phyloP scores from a whole-genome alignment of 129 eudicot species.

The Daucus carota region DNA sequence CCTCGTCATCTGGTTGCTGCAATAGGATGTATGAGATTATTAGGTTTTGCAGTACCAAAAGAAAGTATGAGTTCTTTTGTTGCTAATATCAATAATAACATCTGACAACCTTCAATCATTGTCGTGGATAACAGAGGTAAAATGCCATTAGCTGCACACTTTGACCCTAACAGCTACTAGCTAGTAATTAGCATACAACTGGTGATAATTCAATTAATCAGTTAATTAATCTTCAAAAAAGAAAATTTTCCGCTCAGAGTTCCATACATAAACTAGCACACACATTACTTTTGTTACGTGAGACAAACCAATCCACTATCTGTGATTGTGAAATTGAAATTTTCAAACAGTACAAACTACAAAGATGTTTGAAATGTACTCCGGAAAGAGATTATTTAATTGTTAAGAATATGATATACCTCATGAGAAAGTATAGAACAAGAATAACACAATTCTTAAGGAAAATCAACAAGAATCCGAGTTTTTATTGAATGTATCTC shows the following conservation, averaged over 20 bases:
- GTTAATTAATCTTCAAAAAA: neutral
- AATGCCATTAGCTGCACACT: neutral
- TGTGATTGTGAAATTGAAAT: neutral
- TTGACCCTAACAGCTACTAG: neutral
- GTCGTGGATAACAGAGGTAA: neutral
- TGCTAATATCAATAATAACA: neutral
- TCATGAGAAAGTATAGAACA: neutral
- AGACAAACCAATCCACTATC: neutral
- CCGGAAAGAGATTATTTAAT: neutral
- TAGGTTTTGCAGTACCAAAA: neutral
- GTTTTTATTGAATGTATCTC: neutral
- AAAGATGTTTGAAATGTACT: neutral
- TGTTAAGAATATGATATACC: neutral
- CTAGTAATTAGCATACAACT: neutral
- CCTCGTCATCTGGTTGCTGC: constrained; percentile 81
- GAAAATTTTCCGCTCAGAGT: neutral
- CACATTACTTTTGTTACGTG: neutral
- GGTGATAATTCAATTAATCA: neutral
- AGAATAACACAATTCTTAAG: neutral
- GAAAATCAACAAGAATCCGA: neutral
- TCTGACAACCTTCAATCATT: neutral
- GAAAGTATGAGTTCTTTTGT: neutral
- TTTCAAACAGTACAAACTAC: neutral
- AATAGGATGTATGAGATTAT: constrained; percentile 2
- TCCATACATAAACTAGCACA: neutral